Evolutionary conservation across 441 rosid species (phyloP), one percentile per base, ranked within the genome.

Genomic region (Adansonia grandidieri): DNA sequence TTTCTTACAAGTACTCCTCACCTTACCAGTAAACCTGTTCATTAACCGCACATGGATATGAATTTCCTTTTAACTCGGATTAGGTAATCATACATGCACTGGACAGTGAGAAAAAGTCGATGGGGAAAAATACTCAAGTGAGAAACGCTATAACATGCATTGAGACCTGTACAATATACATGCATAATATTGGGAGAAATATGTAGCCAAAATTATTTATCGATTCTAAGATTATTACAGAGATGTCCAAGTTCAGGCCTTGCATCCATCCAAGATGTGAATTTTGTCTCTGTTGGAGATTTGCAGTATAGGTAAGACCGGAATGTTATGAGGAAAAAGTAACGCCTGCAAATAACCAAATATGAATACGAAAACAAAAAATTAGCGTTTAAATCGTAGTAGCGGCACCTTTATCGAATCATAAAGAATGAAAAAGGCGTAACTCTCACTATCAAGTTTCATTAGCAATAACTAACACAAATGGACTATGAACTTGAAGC

Each of bases 211-310:
- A 73, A 47, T 85, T 77, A 97, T 82, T 92, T 90, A 78, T 93
- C 97, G 67, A 97, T 91, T 84, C 97, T 91, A 66, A 97, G 93
- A 83, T 91, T 91, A 80, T 89, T 89, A 87, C 97, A 93, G 64
- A 97, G 96, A 88, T 95, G 92, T 75, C 98, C 92, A 53, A 97
- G 95, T 82, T 97, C 99, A 1, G 99, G 99, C 75, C 98, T 89
- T 5, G 94, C 91, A 47, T 85, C 79, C 97, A 97, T 93, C 99
- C 99, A 97, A n/a, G 90, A 82, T 50, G 85, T 15, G 80, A 97
- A 97, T 20, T 77, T 76, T 74, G 87, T 87, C 84, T 90, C 93
- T 2, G 83, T 80, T 20, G 92, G 89, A 6, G 89, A 85, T 0
- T 91, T 77, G 88, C 91, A 77, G 81, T 97, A 92, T 4, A 97